Conservation (phyloP, 441 rosid genomes). For the Adansonia rubrostipa region DNA sequence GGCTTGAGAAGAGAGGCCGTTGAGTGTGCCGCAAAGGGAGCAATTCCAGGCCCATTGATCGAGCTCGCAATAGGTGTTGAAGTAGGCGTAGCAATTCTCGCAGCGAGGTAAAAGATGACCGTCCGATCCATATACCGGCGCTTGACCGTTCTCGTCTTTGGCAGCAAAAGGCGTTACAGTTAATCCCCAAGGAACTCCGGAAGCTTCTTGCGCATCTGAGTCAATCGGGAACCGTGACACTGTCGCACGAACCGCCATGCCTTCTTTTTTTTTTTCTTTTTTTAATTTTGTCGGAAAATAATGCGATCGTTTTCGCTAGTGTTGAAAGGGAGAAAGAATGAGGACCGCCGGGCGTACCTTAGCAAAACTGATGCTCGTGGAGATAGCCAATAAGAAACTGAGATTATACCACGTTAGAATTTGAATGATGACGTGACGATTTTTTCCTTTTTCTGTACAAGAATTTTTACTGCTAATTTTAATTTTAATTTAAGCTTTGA, state of each 20-base stretch:
- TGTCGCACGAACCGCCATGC: slow-evolving; percentile 89
- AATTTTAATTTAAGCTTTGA: background rate
- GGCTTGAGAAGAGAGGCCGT: slow-evolving; percentile 75
- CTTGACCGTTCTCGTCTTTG: slow-evolving; percentile 80
- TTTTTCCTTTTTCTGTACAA: background rate
- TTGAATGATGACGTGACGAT: background rate
- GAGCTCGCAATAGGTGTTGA: slow-evolving; percentile 85
- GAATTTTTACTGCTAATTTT: background rate
- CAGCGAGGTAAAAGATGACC: slow-evolving; percentile 88
- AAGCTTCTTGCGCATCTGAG: slow-evolving; percentile 74
- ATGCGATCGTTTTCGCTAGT: background rate
- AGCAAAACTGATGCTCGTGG: background rate
- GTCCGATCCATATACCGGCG: slow-evolving; percentile 76
- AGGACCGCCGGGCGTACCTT: background rate
- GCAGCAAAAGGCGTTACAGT: slow-evolving; percentile 86
- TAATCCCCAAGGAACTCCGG: slow-evolving; percentile 94
- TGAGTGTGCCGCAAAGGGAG: slow-evolving; percentile 90
- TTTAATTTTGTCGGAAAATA: slow-evolving; percentile 3
- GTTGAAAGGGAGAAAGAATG: no score
- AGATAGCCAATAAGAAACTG: slow-evolving; percentile 15
- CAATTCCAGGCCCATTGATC: slow-evolving; percentile 98
- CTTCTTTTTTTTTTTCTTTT: background rate
- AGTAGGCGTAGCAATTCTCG: slow-evolving; percentile 94
- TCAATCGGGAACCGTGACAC: slow-evolving; percentile 83
- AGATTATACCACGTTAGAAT: background rate